Base-by-base conservation (phyloP, 257 asterid species). In the Catharanthus roseus region DNA sequence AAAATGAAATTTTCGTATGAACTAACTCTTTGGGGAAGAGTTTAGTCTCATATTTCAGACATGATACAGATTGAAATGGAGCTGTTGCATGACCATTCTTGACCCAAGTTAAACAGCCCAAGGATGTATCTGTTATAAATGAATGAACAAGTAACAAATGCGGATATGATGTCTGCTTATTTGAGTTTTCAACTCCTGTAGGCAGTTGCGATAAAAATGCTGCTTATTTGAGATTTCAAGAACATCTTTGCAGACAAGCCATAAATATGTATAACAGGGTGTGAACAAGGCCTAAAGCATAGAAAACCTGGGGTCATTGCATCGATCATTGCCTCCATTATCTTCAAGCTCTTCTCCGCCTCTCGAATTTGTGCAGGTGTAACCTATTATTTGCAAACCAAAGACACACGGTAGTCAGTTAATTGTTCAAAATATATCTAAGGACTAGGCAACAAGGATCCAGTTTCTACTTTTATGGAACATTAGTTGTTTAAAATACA, bases 351-450 rank as follows among this genome's bases (percentile, higher is more conserved):
- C 90, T 89, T 93, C 77, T 93, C 99, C 15, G 99, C 96, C 73
- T 93, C 96, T 72, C 99, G 95, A 80, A 93, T 87, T 87, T 93
- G 99, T 77, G 99, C 91, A 75, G 99, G 99, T 78, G 97, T 86
- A n/a, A 93, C 89, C 98, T 90, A 86, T 78, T 90, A 86, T 78
- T 70, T 67, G 74, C 44, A 68, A 45, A 83, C 58, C 80, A 72
- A 53, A 36, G 44, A 61, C 6, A 33, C 44, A 33, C 0, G 6
- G 44, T 61, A 10, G 26, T 61, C 44, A 33, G 33, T 61, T 33
- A 19, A 33, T 61, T 7, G 45, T 33, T 61, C 4, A 7, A 55
- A 44, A 26, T 13, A n/a, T 26, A 38, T 38, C 45, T 39, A 42
- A 49, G 5, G 23, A 15, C 42, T 34, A 36, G 28, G 56, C 55